phyloP scores from a whole-genome alignment of 768 basidiomycete genomes.

The Guyanaporus albipodus region DNA sequence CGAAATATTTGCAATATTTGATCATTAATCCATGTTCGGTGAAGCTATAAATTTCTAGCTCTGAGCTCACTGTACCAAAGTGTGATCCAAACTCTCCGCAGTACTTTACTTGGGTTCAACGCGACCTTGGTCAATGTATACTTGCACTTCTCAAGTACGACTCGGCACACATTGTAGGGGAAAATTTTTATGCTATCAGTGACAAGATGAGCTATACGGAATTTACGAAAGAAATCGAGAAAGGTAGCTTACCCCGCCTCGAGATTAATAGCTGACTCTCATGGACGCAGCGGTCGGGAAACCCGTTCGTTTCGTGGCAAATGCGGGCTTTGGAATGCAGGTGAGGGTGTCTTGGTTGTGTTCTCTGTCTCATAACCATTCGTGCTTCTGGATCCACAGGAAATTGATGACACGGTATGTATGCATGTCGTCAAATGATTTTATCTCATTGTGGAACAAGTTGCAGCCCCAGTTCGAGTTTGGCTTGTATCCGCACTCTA shows the following conservation, averaged over 20 bases:
- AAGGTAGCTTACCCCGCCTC: constrained; percentile 8
- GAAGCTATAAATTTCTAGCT: background rate
- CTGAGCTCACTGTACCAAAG: constrained; percentile 16
- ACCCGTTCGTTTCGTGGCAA: constrained; percentile 22
- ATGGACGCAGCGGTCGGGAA: constrained; percentile 21
- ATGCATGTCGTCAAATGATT: background rate
- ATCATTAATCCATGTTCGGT: background rate
- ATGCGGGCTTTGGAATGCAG: constrained; percentile 15
- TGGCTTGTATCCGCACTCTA: constrained; percentile 16
- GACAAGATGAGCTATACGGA: constrained; percentile 18
- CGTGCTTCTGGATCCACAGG: background rate
- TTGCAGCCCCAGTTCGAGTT: constrained; percentile 25
- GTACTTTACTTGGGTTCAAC: constrained; percentile 23
- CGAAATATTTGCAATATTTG: background rate
- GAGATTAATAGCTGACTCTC: background rate
- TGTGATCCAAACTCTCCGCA: constrained; percentile 17
- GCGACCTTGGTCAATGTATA: constrained; percentile 21
- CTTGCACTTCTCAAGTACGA: constrained; percentile 23
- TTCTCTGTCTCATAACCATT: background rate
- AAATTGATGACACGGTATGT: constrained; percentile 27
- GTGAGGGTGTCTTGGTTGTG: background rate
- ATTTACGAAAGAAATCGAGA: constrained; percentile 12
- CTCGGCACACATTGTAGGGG: constrained; percentile 16
- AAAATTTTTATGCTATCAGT: constrained; percentile 25
- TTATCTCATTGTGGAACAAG: constrained; percentile 7